A percentile compares a stretch with the other conserved stretches of the same genome.
Conservation (phyloP, 805 yeast genomes). For the Yarrowia sp. region DNA sequence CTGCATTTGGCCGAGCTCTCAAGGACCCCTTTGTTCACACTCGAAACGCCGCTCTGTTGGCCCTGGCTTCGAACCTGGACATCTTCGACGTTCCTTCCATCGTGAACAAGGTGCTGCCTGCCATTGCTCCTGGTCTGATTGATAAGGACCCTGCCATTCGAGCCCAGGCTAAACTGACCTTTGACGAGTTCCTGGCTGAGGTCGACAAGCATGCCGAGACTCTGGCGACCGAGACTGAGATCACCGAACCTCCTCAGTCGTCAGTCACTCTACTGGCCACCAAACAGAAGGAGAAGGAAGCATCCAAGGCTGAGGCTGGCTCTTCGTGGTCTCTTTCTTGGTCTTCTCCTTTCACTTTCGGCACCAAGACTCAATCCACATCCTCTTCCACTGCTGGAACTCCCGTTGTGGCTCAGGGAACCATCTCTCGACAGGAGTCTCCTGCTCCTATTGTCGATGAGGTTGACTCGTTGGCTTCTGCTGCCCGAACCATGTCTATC, state of each 20-base stretch:
- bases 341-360: conserved; percentile 35
- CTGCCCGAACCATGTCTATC: conserved; percentile 23
- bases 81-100: conserved; percentile 76
- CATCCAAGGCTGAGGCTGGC: conserved; percentile 13
- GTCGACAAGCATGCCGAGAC: conserved; percentile 50
- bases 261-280: conserved; percentile 13
- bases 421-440: conserved; percentile 28
- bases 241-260: conserved; percentile 30
- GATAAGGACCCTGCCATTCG: conserved; percentile 78
- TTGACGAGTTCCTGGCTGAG: conserved; percentile 65
- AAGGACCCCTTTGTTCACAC: conserved; percentile 81
- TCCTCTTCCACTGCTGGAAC: conserved; percentile 25
- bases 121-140: conserved; percentile 81
- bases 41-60: conserved; percentile 75
- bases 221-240: conserved; percentile 18
- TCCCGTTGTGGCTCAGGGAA: conserved; percentile 23
- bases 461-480: conserved; percentile 1
- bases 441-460: conserved; percentile 28
- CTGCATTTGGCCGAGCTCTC: conserved; percentile 84
- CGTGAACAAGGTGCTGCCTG: conserved; percentile 80
- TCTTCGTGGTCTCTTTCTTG: conserved; percentile 33
- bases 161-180: conserved; percentile 69
- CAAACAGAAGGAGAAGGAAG: conserved; percentile 28
- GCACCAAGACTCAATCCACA: conserved; percentile 28
- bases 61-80: conserved; percentile 69